Evolutionary conservation across 768 basidiomycete species (phyloP), one percentile per base, ranked within the genome.

Genomic region (Pleurotus platypus): DNA sequence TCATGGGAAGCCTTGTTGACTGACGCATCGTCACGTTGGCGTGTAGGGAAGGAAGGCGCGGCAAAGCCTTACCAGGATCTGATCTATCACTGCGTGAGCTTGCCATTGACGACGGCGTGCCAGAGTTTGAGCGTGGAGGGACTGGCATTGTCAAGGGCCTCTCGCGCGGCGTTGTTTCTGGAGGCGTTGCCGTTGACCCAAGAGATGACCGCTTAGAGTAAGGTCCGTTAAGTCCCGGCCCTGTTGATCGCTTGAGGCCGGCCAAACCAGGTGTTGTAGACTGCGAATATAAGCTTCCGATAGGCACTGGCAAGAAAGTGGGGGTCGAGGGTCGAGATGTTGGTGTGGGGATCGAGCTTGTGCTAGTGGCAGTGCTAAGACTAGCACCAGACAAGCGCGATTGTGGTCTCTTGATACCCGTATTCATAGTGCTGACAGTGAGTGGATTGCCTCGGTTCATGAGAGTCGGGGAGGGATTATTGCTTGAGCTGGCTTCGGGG

Each of bases 291-390:
- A 82, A 58, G 39, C 80, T 73, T 24, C 76, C 70, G 22, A 82
- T 78, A 2, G 89, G 86, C 27, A 90, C 61, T n/a, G 89, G 89
- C 22, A 92, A 75, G 63, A 87, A 86, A 15, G 89, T 90, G 7
- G 90, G 90, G 20, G 90, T 89, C 18, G 85, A 69, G 7, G 90
- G 90, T 2, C 90, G 83, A 39, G 88, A 89, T 4, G 78, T 72
- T 15, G 88, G 81, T 3, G 87, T 84, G 8, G 85, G 78, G 49
- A 89, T 81, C 9, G 86, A 82, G 60, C 82, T 85, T 16, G 79
- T 70, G 26, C 78, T 81, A 38, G 86, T 79, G 18, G 80, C 78
- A 7, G 70, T 69, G 49, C 70, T 73, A 54, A 69, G 55, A 49
- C 78, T 84, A 24, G 82, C 83, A 16, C 78, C 81, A 18, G 90